phyloP scores from a whole-genome alignment of 345 rosid species.

The Linum tenue region DNA sequence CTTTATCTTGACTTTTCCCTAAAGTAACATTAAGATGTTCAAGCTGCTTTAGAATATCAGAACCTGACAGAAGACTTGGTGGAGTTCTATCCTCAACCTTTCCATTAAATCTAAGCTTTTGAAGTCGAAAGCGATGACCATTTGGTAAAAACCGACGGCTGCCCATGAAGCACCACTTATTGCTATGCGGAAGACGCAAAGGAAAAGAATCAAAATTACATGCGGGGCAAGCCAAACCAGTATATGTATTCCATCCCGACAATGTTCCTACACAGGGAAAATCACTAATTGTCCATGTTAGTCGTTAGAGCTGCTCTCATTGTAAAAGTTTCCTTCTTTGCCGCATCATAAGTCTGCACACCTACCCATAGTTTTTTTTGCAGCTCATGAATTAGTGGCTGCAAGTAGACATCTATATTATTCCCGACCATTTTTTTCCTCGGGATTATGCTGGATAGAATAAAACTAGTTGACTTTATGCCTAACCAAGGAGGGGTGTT shows the following conservation, averaged over 20 bases:
- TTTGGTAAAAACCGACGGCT: too few species aligned
- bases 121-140: too few species aligned
- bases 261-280: neutral
- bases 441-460: constrained; percentile 6
- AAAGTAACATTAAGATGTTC: too few species aligned
- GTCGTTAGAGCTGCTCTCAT: neutral
- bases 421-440: neutral
- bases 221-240: neutral
- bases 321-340: neutral
- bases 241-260: neutral
- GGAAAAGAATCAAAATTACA: neutral
- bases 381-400: neutral
- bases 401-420: neutral
- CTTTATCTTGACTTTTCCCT: too few species aligned
- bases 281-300: neutral
- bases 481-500: constrained; percentile 4
- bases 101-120: too few species aligned
- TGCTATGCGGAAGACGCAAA: neutral
- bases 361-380: neutral
- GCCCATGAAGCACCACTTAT: too few species aligned
- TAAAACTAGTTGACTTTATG: neutral
- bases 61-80: too few species aligned
- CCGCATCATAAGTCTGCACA: neutral
- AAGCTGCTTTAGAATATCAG: too few species aligned
- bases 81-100: too few species aligned